Evolutionary conservation across 2,329 filamentous ascomycete species (phyloP).

Genomic region (Zymoseptoria crescenta): DNA sequence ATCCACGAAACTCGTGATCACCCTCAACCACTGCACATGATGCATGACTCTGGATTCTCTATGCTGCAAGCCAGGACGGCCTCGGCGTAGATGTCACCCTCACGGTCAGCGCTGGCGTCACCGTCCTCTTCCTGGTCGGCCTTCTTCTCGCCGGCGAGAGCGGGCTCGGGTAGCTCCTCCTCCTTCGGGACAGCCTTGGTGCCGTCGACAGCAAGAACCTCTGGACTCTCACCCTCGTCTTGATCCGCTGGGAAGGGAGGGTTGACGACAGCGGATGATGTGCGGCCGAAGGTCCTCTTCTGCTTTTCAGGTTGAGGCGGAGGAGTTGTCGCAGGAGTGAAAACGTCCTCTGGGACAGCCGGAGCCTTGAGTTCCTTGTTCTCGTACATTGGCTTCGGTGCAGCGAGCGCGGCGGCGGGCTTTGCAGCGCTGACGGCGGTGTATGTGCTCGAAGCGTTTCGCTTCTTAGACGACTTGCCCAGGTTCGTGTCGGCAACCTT

Average conservation of each 20-base stretch:
- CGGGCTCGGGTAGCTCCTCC: conserved; percentile 57
- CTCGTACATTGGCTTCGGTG: conserved; percentile 60
- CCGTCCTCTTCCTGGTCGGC: conserved; percentile 63
- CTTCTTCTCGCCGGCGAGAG: conserved; percentile 37
- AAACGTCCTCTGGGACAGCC: conserved; percentile 51
- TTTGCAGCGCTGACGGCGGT: conserved; percentile 42
- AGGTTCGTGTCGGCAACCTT: conserved; percentile 77
- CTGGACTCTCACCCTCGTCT: conserved; percentile 71
- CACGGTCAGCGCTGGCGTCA: conserved; percentile 63
- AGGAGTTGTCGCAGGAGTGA: conserved; percentile 62
- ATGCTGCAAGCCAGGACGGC: conserved; percentile 91
- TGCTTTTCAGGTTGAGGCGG: conserved; percentile 51
- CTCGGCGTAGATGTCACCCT: conserved; percentile 92
- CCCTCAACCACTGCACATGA: conserved; percentile 88
- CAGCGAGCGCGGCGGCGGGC: conserved; percentile 43
- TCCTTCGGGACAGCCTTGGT: conserved; percentile 47
- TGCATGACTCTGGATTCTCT: conserved; percentile 86
- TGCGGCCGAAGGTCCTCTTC: conserved; percentile 25
- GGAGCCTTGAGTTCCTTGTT: conserved; percentile 44
- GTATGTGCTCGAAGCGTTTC: conserved; percentile 43
- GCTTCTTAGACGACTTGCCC: conserved; percentile 65
- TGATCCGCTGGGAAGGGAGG: conserved; percentile 69
- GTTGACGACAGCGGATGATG: conserved; percentile 47
- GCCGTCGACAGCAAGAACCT: conserved; percentile 67
- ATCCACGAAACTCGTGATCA: conserved; percentile 5